phyloP scores from a whole-genome alignment of 2,329 filamentous ascomycete species.

The Aspergillus amoenus region DNA sequence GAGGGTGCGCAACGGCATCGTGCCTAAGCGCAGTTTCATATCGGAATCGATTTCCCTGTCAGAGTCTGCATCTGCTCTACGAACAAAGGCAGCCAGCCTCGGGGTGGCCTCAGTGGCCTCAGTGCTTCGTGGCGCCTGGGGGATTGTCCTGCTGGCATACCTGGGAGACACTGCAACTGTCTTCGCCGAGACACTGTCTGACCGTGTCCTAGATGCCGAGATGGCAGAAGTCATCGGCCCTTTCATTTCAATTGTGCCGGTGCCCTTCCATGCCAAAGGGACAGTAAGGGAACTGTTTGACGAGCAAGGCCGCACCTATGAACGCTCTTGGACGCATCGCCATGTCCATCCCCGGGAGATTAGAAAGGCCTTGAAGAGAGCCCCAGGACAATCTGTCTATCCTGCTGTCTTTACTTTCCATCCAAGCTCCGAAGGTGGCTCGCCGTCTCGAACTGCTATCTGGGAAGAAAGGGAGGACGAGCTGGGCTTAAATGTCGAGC shows the following conservation, averaged over 20 bases:
- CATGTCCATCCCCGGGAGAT: conserved; percentile 30
- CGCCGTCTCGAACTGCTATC: conserved; percentile 1
- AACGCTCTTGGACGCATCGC: conserved; percentile 26
- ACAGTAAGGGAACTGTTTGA: conserved; percentile 24
- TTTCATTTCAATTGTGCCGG: conserved; percentile 34
- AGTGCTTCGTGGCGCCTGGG: conserved; percentile 31
- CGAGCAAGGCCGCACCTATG: conserved; percentile 26
- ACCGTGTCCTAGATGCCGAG: conserved; percentile 26
- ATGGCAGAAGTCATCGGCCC: conserved; percentile 33
- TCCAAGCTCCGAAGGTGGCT: background rate
- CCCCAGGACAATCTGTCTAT: conserved; percentile 28
- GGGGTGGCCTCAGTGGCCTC: conserved; percentile 30
- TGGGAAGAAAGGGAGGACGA: conserved; percentile 33
- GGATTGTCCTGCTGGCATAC: conserved; percentile 27
- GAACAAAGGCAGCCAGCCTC: conserved; percentile 20
- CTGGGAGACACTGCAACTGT: conserved; percentile 27
- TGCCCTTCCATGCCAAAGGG: conserved; percentile 29
- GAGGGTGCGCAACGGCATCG: conserved; percentile 11
- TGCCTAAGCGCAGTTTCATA: conserved; percentile 19
- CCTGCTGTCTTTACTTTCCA: conserved; percentile 37
- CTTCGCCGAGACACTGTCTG: conserved; percentile 34
- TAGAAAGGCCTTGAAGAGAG: conserved; percentile 26
- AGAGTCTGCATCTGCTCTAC: conserved; percentile 17
- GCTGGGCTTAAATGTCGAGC: conserved; percentile 40
- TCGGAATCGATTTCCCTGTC: conserved; percentile 16